Conservation (phyloP, 441 rosid species). For the Flueggea neowawraea region DNA sequence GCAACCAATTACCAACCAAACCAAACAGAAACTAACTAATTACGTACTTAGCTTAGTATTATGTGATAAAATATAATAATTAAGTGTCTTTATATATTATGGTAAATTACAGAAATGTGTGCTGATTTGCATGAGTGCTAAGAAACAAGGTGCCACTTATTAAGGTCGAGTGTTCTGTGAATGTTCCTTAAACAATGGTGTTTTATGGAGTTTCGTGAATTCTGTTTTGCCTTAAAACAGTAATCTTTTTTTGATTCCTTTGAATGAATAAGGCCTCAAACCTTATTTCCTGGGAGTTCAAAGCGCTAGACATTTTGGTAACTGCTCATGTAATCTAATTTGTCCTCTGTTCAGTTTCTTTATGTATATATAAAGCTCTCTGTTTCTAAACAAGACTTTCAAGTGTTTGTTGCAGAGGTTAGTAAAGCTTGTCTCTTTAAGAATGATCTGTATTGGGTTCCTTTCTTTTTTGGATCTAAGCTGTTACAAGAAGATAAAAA, state of each 20-base stretch:
- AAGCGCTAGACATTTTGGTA: slow-evolving; percentile 43
- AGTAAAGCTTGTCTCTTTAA: slow-evolving; percentile 7
- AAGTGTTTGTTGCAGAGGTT: slow-evolving; percentile 9
- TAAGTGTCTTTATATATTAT: too few species aligned
- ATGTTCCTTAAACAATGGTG: slow-evolving; percentile 20
- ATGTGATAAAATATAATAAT: too few species aligned
- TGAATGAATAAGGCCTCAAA: slow-evolving; percentile 6
- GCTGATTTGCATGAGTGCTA: slow-evolving; percentile 25
- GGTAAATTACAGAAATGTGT: not conserved
- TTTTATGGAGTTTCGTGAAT: slow-evolving; percentile 30
- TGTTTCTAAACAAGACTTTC: not conserved
- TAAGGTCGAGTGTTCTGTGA: slow-evolving; percentile 25
- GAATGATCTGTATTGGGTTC: not conserved
- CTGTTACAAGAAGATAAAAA: too few species aligned
- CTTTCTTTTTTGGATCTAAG: too few species aligned
- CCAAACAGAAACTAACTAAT: too few species aligned
- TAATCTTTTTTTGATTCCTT: slow-evolving; percentile 7
- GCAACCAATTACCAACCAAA: too few species aligned
- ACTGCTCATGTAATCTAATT: slow-evolving; percentile 18
- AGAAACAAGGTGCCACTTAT: slow-evolving; percentile 37
- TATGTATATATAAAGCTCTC: not conserved
- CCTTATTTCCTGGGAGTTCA: slow-evolving; percentile 24
- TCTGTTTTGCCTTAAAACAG: slow-evolving; percentile 14
- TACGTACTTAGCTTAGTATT: too few species aligned
- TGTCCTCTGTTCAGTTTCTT: slow-evolving; percentile 19